Evolutionary conservation across 495 filamentous ascomycete genomes (phyloP).

Genomic region (Monascus purpureus): DNA sequence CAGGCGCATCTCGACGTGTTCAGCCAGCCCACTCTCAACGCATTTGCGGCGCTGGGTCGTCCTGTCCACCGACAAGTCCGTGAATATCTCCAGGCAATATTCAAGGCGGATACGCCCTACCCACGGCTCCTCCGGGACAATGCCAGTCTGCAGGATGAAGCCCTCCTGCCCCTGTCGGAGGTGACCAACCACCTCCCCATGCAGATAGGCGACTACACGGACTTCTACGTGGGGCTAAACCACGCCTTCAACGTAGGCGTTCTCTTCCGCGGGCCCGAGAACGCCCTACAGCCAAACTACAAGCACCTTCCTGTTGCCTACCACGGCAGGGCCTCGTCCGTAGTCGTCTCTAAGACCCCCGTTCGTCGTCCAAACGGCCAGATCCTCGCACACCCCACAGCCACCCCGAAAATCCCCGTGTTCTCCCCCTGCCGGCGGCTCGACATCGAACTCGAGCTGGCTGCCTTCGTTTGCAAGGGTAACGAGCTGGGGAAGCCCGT

Average conservation of each 20-base stretch:
- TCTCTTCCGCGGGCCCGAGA: slow-evolving; percentile 68
- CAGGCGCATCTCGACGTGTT: slow-evolving; percentile 48
- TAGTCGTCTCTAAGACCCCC: slow-evolving; percentile 63
- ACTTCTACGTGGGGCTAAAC: slow-evolving; percentile 88
- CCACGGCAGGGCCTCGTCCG: slow-evolving; percentile 66
- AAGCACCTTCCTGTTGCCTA: slow-evolving; percentile 83
- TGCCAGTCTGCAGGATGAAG: slow-evolving; percentile 32
- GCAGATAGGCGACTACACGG: slow-evolving; percentile 88
- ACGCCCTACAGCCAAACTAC: slow-evolving; percentile 83
- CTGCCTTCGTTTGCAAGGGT: slow-evolving; percentile 57
- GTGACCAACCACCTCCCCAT: slow-evolving; percentile 71
- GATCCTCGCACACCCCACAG: slow-evolving; percentile 51
- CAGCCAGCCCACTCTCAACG: slow-evolving; percentile 58
- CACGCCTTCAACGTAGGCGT: slow-evolving; percentile 74
- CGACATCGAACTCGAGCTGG: slow-evolving; percentile 83
- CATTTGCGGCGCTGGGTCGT: slow-evolving; percentile 66
- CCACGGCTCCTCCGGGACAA: slow-evolving; percentile 47
- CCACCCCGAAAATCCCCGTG: slow-evolving; percentile 44
- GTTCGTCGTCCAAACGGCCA: slow-evolving; percentile 74
- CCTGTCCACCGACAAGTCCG: slow-evolving; percentile 59
- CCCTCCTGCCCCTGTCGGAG: slow-evolving; percentile 38
- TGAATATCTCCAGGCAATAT: slow-evolving; percentile 56
- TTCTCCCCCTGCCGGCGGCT: slow-evolving; percentile 52
- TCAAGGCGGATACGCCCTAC: slow-evolving; percentile 46
- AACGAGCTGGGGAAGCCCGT: slow-evolving; percentile 55